phyloP scores from a whole-genome alignment of 352 stramenopile species.

The Globisporangium radiosum region DNA sequence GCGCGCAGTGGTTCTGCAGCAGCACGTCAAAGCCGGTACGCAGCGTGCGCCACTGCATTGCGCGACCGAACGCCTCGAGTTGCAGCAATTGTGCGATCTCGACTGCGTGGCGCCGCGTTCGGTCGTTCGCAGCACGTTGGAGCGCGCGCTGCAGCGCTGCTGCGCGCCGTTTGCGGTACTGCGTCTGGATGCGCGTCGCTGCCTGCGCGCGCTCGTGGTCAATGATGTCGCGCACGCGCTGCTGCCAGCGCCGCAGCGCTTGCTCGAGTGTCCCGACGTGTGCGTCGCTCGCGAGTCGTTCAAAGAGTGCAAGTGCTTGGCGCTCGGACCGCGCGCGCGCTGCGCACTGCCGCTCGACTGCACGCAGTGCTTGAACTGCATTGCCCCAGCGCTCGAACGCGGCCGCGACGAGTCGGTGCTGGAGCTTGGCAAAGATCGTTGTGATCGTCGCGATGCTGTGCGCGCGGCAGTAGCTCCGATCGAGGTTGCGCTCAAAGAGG shows the following conservation, averaged over 20 bases:
- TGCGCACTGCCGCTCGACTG: slow-evolving; percentile 19
- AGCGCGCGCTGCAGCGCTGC: slow-evolving; percentile 24
- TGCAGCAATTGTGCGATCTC: slow-evolving; percentile 41
- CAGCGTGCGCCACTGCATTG: slow-evolving; percentile 50
- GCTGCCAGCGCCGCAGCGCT: slow-evolving; percentile 31
- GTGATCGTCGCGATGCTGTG: slow-evolving; percentile 49
- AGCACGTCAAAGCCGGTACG: slow-evolving; percentile 50
- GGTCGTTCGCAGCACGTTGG: slow-evolving; percentile 32
- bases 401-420: slow-evolving; percentile 45
- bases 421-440: slow-evolving; percentile 60
- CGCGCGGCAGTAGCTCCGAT: slow-evolving; percentile 47
- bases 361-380: slow-evolving; percentile 11
- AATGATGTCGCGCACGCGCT: not conserved
- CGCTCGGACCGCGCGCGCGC: slow-evolving; percentile 24
- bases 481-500: slow-evolving; percentile 68
- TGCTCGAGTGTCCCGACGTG: slow-evolving; percentile 41
- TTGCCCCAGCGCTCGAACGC: slow-evolving; percentile 37
- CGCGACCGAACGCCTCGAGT: slow-evolving; percentile 48
- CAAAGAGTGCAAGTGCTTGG: slow-evolving; percentile 38
- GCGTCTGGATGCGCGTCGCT: slow-evolving; percentile 38
- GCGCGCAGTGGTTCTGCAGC: slow-evolving; percentile 37
- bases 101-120: slow-evolving; percentile 27
- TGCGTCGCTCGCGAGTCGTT: slow-evolving; percentile 46
- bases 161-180: slow-evolving; percentile 31
- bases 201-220: slow-evolving; percentile 9